Base-by-base conservation (phyloP, 2,329 filamentous ascomycete species). In the Ambrosiella cleistominuta region DNA sequence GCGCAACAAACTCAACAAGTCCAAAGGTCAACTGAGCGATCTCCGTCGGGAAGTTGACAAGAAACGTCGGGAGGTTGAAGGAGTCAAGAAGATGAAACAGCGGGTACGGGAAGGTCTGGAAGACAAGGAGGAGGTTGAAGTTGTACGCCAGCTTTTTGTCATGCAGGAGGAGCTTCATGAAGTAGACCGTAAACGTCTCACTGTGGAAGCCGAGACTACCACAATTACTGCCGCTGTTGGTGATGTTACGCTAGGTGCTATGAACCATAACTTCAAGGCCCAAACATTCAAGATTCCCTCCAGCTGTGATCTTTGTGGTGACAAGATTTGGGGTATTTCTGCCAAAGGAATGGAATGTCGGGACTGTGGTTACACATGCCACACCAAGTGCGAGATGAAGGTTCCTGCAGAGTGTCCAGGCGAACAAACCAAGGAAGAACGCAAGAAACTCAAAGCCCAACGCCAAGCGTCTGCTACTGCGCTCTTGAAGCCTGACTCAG, bases 261-360 rank as follows among this genome's bases (percentile, higher is more conserved):
- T 88, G 68, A 95, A 90, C 66, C 93, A 98, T 74, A 93, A 95
- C 66, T 98, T 98, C 78, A 95, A 95, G 71, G 83, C 88, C n/a
- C 89, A 97, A 67, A 97, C 93, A 0, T 98, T 97, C 77, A 97
- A 97, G 70, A 95, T 98, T 61, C 94, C 94, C 0, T 98, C 93
- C 3, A 97, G 97, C 68, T 98, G 93, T 72, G 93, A 98, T 69
- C 77, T 96, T 11, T 98, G 93, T 65, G 90, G 90, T 15, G 93
- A 98, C 67, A 81, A 93, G 36, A 95, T 98, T 68, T 98, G 93
- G 93, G 93, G 93, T 0, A 70, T 98, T 45, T 95, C 88, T 37
- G 91, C 93, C 42, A 98, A 98, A 71, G 93, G 93, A 0, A 94
- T 95, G 67, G 90, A 95, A 68, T 98, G 93, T 67, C 81, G 86